Conservation (phyloP, 1,284 basidiomycete species). For the Heterobasidion occidentale region DNA sequence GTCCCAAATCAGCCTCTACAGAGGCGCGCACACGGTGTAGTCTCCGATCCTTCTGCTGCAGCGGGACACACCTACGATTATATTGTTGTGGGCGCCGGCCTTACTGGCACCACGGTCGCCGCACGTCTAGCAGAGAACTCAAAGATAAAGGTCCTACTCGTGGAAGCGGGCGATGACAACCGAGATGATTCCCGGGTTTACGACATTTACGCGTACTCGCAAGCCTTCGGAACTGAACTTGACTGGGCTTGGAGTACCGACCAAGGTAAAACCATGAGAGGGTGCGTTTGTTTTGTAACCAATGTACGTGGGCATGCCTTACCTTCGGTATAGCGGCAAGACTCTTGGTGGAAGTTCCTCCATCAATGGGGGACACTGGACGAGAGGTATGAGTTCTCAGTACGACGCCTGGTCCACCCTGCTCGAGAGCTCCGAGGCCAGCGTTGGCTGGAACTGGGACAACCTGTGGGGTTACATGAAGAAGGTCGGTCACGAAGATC, state of each 20-base stretch:
- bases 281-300: slow-evolving; percentile 19
- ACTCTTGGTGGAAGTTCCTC: slow-evolving; percentile 53
- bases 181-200: slow-evolving; percentile 37
- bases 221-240: slow-evolving; percentile 37
- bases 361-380: slow-evolving; percentile 54
- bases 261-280: slow-evolving; percentile 34
- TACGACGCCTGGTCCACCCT: slow-evolving; percentile 49
- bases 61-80: slow-evolving; percentile 46
- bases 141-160: slow-evolving; percentile 39
- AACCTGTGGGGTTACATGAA: slow-evolving; percentile 41
- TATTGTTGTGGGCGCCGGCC: slow-evolving; percentile 58
- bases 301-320: background rate
- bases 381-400: slow-evolving; percentile 46
- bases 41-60: background rate
- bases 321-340: slow-evolving; percentile 31
- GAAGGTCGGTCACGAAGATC: slow-evolving; percentile 19
- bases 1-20: background rate
- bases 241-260: slow-evolving; percentile 45
- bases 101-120: slow-evolving; percentile 57
- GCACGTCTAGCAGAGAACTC: slow-evolving; percentile 51
- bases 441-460: slow-evolving; percentile 51
- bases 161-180: slow-evolving; percentile 51
- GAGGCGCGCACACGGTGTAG: background rate
- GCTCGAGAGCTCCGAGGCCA: slow-evolving; percentile 38
- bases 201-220: slow-evolving; percentile 39